Conservation (phyloP, 1,139 yeast species). For the Geotrichum bryndzae region DNA sequence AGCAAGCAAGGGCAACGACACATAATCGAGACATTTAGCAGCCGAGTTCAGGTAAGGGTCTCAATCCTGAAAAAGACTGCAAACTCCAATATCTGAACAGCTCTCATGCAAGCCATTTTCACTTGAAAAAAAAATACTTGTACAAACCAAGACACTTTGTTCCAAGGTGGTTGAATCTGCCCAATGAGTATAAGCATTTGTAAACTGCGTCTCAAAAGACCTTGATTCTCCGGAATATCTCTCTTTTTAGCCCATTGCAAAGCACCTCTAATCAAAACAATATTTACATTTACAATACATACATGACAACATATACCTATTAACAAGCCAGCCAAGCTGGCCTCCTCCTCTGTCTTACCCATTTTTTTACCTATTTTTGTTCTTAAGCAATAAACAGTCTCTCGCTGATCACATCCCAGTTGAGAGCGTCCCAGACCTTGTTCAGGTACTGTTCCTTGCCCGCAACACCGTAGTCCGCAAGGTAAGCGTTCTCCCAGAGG, state of each 20-base stretch:
- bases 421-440: constrained; percentile 69
- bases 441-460: constrained; percentile 71
- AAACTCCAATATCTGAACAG: no score
- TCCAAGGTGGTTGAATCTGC: no score
- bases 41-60: no score
- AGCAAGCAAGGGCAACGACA: no score
- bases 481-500: constrained; percentile 83
- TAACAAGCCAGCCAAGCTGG: not conserved
- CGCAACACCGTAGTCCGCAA: constrained; percentile 73
- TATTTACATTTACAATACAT: not conserved
- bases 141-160: no score
- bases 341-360: not conserved
- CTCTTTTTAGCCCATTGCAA: not conserved
- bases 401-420: constrained; percentile 70
- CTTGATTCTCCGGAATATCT: not conserved
- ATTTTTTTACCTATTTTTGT: constrained; percentile 16
- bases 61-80: no score
- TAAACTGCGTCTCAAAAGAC: not conserved
- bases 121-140: no score
- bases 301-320: not conserved
- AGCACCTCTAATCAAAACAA: not conserved
- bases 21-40: no score
- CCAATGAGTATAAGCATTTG: no score
- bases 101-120: no score
- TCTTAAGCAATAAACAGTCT: constrained; percentile 26